Evolutionary conservation across 1,284 basidiomycete genomes (phyloP).

Genomic region (Trametes versicolor): DNA sequence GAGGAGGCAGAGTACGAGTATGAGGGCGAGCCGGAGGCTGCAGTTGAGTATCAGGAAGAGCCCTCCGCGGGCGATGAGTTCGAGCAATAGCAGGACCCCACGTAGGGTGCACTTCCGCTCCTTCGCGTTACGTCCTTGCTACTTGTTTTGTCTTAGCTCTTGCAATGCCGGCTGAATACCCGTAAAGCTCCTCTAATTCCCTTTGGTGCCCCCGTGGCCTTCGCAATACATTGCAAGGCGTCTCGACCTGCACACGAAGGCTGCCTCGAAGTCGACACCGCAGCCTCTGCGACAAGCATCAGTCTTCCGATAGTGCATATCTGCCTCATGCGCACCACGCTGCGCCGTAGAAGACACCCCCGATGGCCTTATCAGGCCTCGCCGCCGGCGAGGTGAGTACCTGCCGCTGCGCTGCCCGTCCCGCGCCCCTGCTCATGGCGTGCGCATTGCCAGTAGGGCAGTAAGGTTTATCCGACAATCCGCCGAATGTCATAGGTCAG

Average conservation of each 20-base stretch:
- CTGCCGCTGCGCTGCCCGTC: not conserved
- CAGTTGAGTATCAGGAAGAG: slow-evolving; percentile 26
- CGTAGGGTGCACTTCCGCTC: not conserved
- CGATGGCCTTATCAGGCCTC: slow-evolving; percentile 4
- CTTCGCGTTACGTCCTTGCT: slow-evolving; percentile 1
- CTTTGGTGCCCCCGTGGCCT: not conserved
- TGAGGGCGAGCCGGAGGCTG: slow-evolving; percentile 16
- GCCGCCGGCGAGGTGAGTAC: slow-evolving; percentile 8
- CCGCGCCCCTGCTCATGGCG: not conserved
- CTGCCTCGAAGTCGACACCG: not conserved
- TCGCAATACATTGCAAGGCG: not conserved
- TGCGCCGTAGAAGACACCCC: slow-evolving; percentile 14
- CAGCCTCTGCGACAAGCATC: not conserved
- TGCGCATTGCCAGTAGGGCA: slow-evolving; percentile 3
- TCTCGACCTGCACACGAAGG: too few species aligned
- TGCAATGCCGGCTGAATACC: slow-evolving; percentile 10
- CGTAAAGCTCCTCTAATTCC: slow-evolving; percentile 8
- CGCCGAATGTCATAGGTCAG: slow-evolving; percentile 2
- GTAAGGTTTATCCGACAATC: slow-evolving; percentile 10
- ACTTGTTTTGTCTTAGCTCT: slow-evolving; percentile 12
- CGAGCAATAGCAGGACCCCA: slow-evolving; percentile 15
- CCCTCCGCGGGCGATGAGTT: slow-evolving; percentile 8
- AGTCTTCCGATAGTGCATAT: slow-evolving; percentile 6
- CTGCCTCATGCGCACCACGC: slow-evolving; percentile 15
- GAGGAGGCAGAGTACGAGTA: slow-evolving; percentile 42